phyloP scores from a whole-genome alignment of 805 yeast genomes.

The Starmerella asiatica region DNA sequence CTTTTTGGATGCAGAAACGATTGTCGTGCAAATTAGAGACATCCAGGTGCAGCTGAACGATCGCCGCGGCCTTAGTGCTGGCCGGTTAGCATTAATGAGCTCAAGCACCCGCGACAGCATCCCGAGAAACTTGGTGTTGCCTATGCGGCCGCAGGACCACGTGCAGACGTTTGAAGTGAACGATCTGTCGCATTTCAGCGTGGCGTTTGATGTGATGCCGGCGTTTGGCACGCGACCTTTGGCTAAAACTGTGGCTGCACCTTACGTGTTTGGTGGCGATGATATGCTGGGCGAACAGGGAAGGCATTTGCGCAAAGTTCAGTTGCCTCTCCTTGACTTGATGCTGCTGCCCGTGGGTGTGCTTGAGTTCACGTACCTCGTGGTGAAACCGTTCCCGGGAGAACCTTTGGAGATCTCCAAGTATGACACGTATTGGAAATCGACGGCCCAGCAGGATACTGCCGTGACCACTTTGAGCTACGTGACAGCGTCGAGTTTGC shows the following conservation, averaged over 20 bases:
- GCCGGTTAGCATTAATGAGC: conserved; percentile 67
- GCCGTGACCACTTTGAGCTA: conserved; percentile 37
- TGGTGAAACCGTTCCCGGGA: conserved; percentile 82
- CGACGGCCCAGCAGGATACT: conserved; percentile 38
- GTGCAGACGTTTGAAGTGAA: conserved; percentile 76
- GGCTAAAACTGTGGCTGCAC: conserved; percentile 74
- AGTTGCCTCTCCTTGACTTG: conserved; percentile 67
- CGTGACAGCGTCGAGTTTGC: conserved; percentile 81
- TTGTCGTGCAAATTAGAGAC: conserved; percentile 55
- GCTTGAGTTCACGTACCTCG: conserved; percentile 59
- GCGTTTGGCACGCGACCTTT: conserved; percentile 86
- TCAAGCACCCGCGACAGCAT: conserved; percentile 58
- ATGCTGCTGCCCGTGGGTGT: conserved; percentile 74
- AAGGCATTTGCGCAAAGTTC: conserved; percentile 25
- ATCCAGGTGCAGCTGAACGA: conserved; percentile 36
- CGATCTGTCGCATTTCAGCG: conserved; percentile 52
- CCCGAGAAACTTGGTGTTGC: conserved; percentile 74
- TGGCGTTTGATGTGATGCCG: conserved; percentile 85
- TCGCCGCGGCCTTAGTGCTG: conserved; percentile 30
- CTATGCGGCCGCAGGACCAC: conserved; percentile 54
- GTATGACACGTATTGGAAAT: conserved; percentile 94
- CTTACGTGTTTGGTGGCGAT: conserved; percentile 34
- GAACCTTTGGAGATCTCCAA: conserved; percentile 72
- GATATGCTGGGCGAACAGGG: conserved; percentile 11
- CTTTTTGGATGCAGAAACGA: conserved; percentile 70